Base-by-base conservation (phyloP, 345 rosid genomes). In the Eucalyptus camaldulensis region DNA sequence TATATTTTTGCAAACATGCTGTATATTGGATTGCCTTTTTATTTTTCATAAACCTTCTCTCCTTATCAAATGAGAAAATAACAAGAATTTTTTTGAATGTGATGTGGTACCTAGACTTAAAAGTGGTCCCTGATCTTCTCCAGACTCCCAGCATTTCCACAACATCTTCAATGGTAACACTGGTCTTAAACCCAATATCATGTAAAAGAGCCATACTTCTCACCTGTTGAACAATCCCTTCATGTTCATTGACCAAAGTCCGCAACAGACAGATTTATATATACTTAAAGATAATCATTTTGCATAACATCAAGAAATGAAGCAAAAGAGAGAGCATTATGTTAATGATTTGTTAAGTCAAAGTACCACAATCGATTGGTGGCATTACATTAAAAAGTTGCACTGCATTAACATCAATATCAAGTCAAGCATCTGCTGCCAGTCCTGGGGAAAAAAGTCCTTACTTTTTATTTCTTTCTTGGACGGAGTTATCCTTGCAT, bases 161-260 rank as follows among this genome's bases (percentile, higher is more conserved):
- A 95, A 93, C 92, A 92, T 96, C 99, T 85, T 91, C 90, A 58
- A 95, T 87, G 86, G 92, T 88, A 89, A 97, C 98, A 91, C 93
- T 91, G 80, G 97, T 94, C 94, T 93, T 97, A 80, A 96, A 95
- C 89, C 96, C 99, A 90, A 96, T 91, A 92, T 93, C 96, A 88
- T 87, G 87, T 69, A 95, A 87, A 86, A 97, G 90, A 86, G 93
- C 95, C 87, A 65, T 92, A 92, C 96, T 96, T 92, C 89, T 93
- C 89, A 96, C 94, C 99, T 97, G 95, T 90, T 45, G 51, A 45
- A 85, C 27, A 85, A 14, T 29, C 37, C 37, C 5, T n/a, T n/a
- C 19, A n/a, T 65, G 72, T 8, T 65, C 14, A 65, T 65, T 65
- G 37, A 65, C 37, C 72, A 29, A 65, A 65, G 10, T 29, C 37